Evolutionary conservation across 176 grass and related monocot genomes (phyloP).

Genomic region (Triticum dicoccoides): DNA sequence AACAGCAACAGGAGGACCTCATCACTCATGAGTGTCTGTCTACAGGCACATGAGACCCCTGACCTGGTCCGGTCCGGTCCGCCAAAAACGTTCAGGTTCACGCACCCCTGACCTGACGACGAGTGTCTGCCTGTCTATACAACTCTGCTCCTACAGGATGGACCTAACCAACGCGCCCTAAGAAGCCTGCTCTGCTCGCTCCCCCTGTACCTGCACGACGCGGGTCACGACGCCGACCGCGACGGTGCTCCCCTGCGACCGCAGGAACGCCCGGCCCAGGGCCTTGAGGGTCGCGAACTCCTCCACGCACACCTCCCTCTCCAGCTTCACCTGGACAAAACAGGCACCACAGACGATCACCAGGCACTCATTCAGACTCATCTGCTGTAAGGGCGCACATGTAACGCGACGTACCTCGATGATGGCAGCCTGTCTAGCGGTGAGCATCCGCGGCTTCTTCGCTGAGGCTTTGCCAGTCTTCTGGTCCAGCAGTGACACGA

Average conservation of each 20-base stretch:
- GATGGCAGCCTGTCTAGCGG: constrained; percentile 57
- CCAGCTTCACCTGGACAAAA: constrained; percentile 51
- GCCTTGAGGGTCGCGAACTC: constrained; percentile 57
- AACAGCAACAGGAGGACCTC: too few species aligned
- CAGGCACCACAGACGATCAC: neutral
- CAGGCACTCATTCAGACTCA: neutral
- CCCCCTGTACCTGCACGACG: constrained; percentile 12
- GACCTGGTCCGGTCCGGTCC: too few species aligned
- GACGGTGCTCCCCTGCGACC: constrained; percentile 58
- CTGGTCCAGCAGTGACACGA: constrained; percentile 61
- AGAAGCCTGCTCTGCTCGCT: neutral
- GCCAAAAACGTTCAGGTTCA: neutral
- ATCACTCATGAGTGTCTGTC: too few species aligned
- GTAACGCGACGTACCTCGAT: constrained; percentile 32
- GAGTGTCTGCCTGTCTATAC: neutral
- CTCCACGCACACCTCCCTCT: constrained; percentile 66
- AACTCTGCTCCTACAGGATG: neutral
- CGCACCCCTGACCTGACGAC: too few species aligned
- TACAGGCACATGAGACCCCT: too few species aligned
- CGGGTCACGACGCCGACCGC: constrained; percentile 67
- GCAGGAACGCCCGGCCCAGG: constrained; percentile 65
- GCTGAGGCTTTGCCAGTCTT: constrained; percentile 62
- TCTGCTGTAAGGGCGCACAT: neutral
- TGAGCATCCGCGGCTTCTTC: constrained; percentile 58
- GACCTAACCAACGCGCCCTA: neutral